Evolutionary conservation across 306 rosid genomes (phyloP).

Genomic region (Lagenaria siceraria): DNA sequence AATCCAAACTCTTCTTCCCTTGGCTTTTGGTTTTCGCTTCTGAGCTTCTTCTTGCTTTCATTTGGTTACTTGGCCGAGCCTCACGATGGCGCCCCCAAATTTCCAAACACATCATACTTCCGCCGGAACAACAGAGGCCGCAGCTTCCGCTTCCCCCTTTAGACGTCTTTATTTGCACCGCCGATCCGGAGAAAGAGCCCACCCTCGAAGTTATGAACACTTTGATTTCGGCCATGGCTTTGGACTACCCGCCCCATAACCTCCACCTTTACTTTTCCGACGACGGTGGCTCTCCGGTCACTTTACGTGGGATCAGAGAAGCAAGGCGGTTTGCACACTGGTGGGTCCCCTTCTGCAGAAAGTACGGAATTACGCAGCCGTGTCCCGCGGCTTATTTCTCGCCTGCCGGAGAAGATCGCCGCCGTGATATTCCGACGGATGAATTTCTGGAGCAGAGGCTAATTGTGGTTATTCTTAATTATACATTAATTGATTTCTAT

Average conservation of each 20-base stretch:
- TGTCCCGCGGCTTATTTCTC: slow-evolving; percentile 59
- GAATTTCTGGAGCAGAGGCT: slow-evolving; percentile 12
- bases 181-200: slow-evolving; percentile 64
- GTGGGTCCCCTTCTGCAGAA: slow-evolving; percentile 62
- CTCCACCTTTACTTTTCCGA: slow-evolving; percentile 68
- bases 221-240: slow-evolving; percentile 62
- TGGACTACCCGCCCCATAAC: slow-evolving; percentile 58
- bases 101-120: background rate
- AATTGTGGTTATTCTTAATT: background rate
- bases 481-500: too few relatives aligned
- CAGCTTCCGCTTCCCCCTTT: slow-evolving; percentile 26
- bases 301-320: slow-evolving; percentile 37
- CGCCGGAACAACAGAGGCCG: slow-evolving; percentile 20
- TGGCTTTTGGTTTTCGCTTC: slow-evolving; percentile 46
- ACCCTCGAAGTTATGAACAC: slow-evolving; percentile 56
- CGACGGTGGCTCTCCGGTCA: slow-evolving; percentile 46
- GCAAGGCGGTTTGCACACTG: slow-evolving; percentile 41
- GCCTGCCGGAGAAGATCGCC: slow-evolving; percentile 8
- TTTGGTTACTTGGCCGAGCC: slow-evolving; percentile 52
- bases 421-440: slow-evolving; percentile 7
- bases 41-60: slow-evolving; percentile 42
- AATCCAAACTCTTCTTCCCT: slow-evolving; percentile 1
- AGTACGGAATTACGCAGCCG: slow-evolving; percentile 24
- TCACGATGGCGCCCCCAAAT: slow-evolving; percentile 37
- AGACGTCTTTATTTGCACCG: slow-evolving; percentile 69